Base-by-base conservation (phyloP, 371 early-diverging fungal genomes). In the Mortierella sp. region DNA sequence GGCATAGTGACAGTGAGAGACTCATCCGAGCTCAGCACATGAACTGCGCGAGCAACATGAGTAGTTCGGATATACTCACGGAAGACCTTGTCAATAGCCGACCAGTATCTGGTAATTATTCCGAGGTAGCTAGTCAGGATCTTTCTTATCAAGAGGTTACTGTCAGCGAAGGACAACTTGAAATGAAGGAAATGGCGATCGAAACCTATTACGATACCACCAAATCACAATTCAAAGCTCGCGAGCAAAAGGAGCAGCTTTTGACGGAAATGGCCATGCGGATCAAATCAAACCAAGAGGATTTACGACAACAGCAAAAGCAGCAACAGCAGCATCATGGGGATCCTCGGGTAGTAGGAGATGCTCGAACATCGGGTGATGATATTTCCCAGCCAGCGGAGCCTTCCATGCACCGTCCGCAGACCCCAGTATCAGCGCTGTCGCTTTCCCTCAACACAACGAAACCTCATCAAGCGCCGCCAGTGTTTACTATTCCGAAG, bases 131-230 rank as follows among this genome's bases (percentile, higher is more conserved):
- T 37, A 37, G 37, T 37, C 37, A 37, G 9, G 37, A 37, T 3
- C 3, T 37, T 37, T 9, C 65, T 7, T 68, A 72, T 19, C 68
- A 62, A 11, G 72, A 71, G 25, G 12, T 71, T 11, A 18, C 63
- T 25, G 19, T 76, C 0, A 65, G 52, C 5, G 62, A 51, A 6
- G 57, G 62, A 5, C 61, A 56, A 1, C 51, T 25, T 11, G 68
- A 60, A 15, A 19, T 76, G 26, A 69, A 72, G 28, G 80, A 73
- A 46, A 28, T 79, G n/a, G 66, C 73, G 21, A 50, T 73, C 46
- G 80, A 79, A 64, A 79, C 80, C 11, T 79, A 79, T 37, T 73
- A 53, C n/a, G 80, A 79, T 48, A 79, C 80, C 2, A 79, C 80
- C 14, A 79, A 73, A 46, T 72, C 80, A 1, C 80, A 79, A 25